These are phyloP conservation scores for Pleurotus platypus DNA, from an alignment of 768 basidiomycete species.

Conservation along the genomic window DNA sequence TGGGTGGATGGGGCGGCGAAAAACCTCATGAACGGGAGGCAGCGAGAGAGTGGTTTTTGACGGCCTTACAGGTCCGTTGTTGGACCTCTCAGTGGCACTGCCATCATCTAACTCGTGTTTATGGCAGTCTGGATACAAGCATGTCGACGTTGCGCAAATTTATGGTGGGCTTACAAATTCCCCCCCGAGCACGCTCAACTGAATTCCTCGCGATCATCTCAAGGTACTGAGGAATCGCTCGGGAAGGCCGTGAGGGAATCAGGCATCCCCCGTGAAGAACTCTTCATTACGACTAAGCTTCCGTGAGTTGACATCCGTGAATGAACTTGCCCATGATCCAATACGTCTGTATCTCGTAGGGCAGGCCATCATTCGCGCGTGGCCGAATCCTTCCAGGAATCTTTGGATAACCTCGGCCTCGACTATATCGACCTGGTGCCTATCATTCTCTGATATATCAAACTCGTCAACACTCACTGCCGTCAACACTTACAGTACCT, in stretches of 20 bases:
- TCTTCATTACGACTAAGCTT: conserved; percentile 51
- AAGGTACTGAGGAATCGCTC: conserved; percentile 37
- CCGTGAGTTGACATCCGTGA: conserved; percentile 20
- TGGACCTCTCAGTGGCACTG: neutral
- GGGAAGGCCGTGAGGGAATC: conserved; percentile 42
- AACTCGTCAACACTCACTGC: conserved; percentile 10
- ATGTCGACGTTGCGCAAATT: conserved; percentile 35
- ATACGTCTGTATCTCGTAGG: conserved; percentile 12
- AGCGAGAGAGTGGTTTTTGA: conserved; percentile 34
- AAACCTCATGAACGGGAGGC: conserved; percentile 26
- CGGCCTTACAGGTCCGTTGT: conserved; percentile 32
- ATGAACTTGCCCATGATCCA: neutral
- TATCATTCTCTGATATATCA: neutral
- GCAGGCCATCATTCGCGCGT: conserved; percentile 36
- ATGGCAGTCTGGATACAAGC: conserved; percentile 35
- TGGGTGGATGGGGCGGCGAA: conserved; percentile 36
- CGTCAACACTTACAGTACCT: conserved; percentile 33
- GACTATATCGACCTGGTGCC: conserved; percentile 43
- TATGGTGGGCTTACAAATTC: conserved; percentile 22
- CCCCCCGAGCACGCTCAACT: too few species aligned
- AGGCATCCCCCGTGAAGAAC: conserved; percentile 43
- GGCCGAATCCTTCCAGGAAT: conserved; percentile 35
- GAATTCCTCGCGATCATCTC: neutral
- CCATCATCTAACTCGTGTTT: neutral
- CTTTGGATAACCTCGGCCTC: conserved; percentile 33